Conservation (phyloP, 1,284 basidiomycete species). For the Papiliotrema nemorosa region DNA sequence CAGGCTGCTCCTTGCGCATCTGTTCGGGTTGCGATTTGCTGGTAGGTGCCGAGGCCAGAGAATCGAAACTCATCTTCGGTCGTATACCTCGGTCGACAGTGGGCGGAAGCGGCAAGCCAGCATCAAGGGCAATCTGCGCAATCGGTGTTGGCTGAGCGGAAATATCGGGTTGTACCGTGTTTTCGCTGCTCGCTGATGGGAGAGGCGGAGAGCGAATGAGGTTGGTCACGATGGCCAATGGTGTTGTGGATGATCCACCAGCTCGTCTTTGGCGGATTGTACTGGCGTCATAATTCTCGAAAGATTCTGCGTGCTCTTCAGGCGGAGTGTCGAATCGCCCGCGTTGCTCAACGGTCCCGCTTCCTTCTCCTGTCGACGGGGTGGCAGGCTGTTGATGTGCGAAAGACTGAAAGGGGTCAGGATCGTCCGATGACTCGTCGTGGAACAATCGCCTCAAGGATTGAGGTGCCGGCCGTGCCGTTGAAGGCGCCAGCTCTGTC, state of each 20-base stretch:
- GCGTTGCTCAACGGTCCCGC: conserved; percentile 18
- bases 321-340: conserved; percentile 16
- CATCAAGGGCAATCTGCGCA: conserved; percentile 9
- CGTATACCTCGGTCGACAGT: conserved; percentile 3
- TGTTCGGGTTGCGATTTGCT: conserved; percentile 19
- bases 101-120: conserved; percentile 3
- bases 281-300: conserved; percentile 13
- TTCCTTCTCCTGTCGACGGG: conserved; percentile 21
- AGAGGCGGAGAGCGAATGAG: not conserved
- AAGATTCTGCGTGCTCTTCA: conserved; percentile 5
- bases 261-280: conserved; percentile 22
- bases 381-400: conserved; percentile 32
- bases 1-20: conserved; percentile 3
- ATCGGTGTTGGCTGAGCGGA: conserved; percentile 18
- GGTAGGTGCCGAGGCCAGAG: conserved; percentile 28
- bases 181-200: not conserved
- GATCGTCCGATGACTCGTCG: conserved; percentile 39
- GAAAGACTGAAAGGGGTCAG: conserved; percentile 46
- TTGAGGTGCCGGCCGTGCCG: conserved; percentile 40
- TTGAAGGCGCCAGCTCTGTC: conserved; percentile 15
- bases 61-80: conserved; percentile 27
- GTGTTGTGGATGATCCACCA: conserved; percentile 13
- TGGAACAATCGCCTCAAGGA: conserved; percentile 48
- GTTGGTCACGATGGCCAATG: conserved; percentile 9
- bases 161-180: conserved; percentile 11